Percentiles rank a stretch among this genome's conserved stretches.
phyloP scores from a whole-genome alignment of 805 yeast species.

The Kregervanrija pseudodelftensis region DNA sequence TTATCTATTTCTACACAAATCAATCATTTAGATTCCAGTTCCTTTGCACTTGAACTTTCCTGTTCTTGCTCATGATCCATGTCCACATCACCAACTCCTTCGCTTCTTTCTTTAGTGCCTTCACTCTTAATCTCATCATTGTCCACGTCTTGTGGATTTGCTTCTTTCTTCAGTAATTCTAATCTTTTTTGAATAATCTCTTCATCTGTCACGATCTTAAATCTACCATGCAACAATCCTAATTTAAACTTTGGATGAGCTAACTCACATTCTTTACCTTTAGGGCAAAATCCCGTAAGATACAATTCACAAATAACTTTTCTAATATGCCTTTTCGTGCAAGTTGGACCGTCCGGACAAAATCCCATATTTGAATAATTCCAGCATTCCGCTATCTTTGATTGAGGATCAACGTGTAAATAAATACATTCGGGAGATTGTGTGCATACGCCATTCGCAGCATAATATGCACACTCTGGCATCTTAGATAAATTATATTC shows the following conservation, averaged over 20 bases:
- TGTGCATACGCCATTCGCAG: constrained; percentile 79
- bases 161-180: constrained; percentile 17
- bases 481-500: constrained; percentile 89
- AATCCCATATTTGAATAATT: constrained; percentile 78
- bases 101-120: constrained; percentile 1
- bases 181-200: constrained; percentile 24
- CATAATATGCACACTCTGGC: constrained; percentile 92
- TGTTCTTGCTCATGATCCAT: constrained; percentile 4
- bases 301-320: constrained; percentile 71
- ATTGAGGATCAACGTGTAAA: constrained; percentile 82
- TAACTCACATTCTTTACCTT: constrained; percentile 69
- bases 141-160: constrained; percentile 6
- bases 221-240: constrained; percentile 35
- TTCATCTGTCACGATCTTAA: constrained; percentile 38
- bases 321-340: constrained; percentile 74
- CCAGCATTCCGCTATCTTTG: constrained; percentile 81
- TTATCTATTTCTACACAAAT: not conserved
- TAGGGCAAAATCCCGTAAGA: constrained; percentile 88
- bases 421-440: constrained; percentile 93
- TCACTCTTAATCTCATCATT: constrained; percentile 6
- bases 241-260: constrained; percentile 77
- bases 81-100: constrained; percentile 4
- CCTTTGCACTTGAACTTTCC: constrained; percentile 1
- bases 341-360: constrained; percentile 86
- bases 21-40: not conserved